Percentiles rank a stretch among this genome's conserved stretches.
phyloP scores from a whole-genome alignment of 495 filamentous ascomycete genomes.

The Penicillium fimorum region DNA sequence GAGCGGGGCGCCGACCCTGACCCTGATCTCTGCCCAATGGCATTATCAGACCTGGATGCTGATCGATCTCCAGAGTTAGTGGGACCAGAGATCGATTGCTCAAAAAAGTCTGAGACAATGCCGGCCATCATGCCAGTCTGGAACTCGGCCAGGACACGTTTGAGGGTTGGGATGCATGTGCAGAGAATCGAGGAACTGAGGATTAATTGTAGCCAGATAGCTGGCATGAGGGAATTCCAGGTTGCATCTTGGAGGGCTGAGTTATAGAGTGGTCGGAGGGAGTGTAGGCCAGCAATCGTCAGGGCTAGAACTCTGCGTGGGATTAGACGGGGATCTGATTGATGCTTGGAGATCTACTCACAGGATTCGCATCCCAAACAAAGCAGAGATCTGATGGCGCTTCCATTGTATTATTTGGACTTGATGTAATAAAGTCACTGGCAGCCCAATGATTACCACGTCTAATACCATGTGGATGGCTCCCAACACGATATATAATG shows the following conservation, averaged over 20 bases:
- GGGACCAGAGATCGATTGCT: conserved; percentile 14
- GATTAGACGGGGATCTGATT: neutral
- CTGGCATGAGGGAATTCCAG: conserved; percentile 16
- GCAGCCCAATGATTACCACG: conserved; percentile 8
- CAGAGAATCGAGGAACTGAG: conserved; percentile 17
- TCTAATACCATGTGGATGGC: conserved; percentile 10
- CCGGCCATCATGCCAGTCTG: conserved; percentile 24
- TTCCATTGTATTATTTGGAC: conserved; percentile 14
- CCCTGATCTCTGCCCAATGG: neutral
- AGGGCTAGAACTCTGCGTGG: conserved; percentile 8
- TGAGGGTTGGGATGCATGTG: conserved; percentile 19
- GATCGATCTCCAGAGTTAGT: neutral
- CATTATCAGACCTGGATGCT: neutral
- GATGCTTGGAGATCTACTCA: neutral
- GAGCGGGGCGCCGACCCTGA: neutral
- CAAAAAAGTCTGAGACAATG: conserved; percentile 14
- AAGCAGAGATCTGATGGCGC: conserved; percentile 10
- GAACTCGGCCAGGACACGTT: conserved; percentile 16
- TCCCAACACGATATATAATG: conserved; percentile 7
- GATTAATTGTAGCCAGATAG: conserved; percentile 18
- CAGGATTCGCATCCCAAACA: conserved; percentile 14
- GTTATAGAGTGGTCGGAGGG: conserved; percentile 6
- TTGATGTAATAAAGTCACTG: conserved; percentile 8
- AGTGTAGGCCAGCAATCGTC: conserved; percentile 9
- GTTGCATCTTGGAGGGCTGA: conserved; percentile 1